These are phyloP conservation scores for Leccinum fuscescens DNA, from an alignment of 1,284 basidiomycete species.

Conservation along the genomic window DNA sequence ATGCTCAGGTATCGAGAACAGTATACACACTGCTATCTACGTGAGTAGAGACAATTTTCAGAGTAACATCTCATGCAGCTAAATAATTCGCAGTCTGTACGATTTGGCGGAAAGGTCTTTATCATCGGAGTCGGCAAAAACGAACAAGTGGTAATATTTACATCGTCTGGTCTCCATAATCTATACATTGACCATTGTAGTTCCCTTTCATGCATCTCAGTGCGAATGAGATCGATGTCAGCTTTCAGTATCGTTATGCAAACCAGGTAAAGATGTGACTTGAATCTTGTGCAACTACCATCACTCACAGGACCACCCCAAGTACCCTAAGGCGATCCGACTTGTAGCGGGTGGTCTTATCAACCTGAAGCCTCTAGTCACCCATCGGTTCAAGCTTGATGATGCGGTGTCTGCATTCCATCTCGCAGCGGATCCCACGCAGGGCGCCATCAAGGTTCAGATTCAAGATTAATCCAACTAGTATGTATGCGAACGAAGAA, in stretches of 20 bases:
- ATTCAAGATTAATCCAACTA: conserved; percentile 45
- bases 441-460: conserved; percentile 67
- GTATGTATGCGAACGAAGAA: background rate
- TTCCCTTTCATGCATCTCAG: conserved; percentile 71
- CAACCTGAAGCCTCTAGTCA: conserved; percentile 78
- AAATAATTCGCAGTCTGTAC: conserved; percentile 41
- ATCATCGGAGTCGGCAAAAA: conserved; percentile 64
- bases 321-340: conserved; percentile 82
- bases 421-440: conserved; percentile 64
- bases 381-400: conserved; percentile 78
- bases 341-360: conserved; percentile 73
- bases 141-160: conserved; percentile 46
- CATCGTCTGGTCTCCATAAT: background rate
- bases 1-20: conserved; percentile 77
- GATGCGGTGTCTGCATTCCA: conserved; percentile 79
- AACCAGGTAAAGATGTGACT: conserved; percentile 43
- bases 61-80: background rate
- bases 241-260: conserved; percentile 64
- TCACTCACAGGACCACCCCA: background rate
- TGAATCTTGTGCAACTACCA: background rate
- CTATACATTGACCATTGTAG: conserved; percentile 28
- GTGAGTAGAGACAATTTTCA: conserved; percentile 38
- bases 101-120: conserved; percentile 63
- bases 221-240: conserved; percentile 63
- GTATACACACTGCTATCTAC: conserved; percentile 65